Evolutionary conservation across 805 yeast genomes (phyloP), one percentile per base, ranked within the genome.

Genomic region (Kregervanrija delftensis): DNA sequence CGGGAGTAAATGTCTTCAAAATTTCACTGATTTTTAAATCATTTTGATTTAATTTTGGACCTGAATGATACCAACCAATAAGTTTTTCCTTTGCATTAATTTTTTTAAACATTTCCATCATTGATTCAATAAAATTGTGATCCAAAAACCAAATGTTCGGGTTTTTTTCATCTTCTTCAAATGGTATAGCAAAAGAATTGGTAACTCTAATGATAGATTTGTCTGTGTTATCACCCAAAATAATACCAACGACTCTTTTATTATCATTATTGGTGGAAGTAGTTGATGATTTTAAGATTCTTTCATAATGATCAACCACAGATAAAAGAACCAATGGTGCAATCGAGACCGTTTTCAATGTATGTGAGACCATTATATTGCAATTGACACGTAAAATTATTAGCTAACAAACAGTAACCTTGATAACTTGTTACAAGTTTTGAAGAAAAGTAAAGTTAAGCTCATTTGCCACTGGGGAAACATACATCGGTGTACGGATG

Each of bases 41-140:
- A 12, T 95, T 83, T 1, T 90, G 76, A 56, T 79, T 81, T 52
- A 95, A 75, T 63, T 89, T 89, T 14, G 98, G 97, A 4, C 99
- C 99, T 8, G 96, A 83, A 65, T 93, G 99, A 63, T 93, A 93
- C 99, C 99, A 93, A n/a, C 99, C 99, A 61, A 93, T 81, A 40
- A 93, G 73, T 62, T 81, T 86, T 65, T 93, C 99, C 67, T 87
- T 90, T 14, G 99, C 99, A 68, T 90, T 95, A 63, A 93, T 90
- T 65, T 95, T 93, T 63, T 86, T 88, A 69, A 89, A 91, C 99
- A 93, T 93, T 54, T 89, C 96, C 52, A 89, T 83, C 99, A 93
- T 93, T 44, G 86, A 79, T 60, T 91, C 98, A 48, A 93, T 87
- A 64, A 83, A 93, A 63, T 93, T 91, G 68, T 93, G 99, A 63